A percentile compares a stretch with the other conserved stretches of the same genome.
These are phyloP conservation scores for Rhododendron vialii DNA, from an alignment of 148 eudicot species.

Conservation along the genomic window DNA sequence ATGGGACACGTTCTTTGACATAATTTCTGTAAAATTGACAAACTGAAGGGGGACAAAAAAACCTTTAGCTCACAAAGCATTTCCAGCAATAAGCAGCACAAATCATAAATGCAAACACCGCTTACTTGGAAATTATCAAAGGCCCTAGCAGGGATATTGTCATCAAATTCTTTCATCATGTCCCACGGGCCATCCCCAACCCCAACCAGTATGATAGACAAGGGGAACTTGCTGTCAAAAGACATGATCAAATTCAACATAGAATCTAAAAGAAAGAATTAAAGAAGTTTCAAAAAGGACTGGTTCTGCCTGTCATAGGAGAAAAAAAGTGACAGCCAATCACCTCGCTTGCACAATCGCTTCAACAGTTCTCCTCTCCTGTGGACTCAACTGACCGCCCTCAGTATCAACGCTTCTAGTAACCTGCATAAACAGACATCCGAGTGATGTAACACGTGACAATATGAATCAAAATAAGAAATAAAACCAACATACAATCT, in stretches of 20 bases:
- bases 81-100: background rate
- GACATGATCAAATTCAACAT: background rate
- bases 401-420: constrained; percentile 95
- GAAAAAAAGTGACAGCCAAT: background rate
- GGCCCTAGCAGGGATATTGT: constrained; percentile 86
- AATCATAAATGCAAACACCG: background rate
- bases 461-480: background rate
- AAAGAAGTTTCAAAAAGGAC: background rate
- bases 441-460: background rate
- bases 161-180: constrained; percentile 96
- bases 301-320: background rate
- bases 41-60: constrained; percentile 40
- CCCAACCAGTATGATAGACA: constrained; percentile 91
- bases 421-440: constrained; percentile 44
- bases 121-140: constrained; percentile 96
- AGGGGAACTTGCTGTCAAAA: constrained; percentile 74
- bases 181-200: constrained; percentile 99
- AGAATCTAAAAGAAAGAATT: constrained; percentile 5
- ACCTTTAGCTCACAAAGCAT: background rate
- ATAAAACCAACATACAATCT: background rate
- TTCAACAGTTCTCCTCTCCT: constrained; percentile 79
- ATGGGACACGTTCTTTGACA: constrained; percentile 64
- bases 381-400: constrained; percentile 69
- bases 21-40: constrained; percentile 89
- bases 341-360: constrained; percentile 93